Percentiles rank a stretch among this genome's conserved stretches.
Evolutionary conservation across 129 eudicot species (phyloP).

Genomic region (Centaurea solstitialis): DNA sequence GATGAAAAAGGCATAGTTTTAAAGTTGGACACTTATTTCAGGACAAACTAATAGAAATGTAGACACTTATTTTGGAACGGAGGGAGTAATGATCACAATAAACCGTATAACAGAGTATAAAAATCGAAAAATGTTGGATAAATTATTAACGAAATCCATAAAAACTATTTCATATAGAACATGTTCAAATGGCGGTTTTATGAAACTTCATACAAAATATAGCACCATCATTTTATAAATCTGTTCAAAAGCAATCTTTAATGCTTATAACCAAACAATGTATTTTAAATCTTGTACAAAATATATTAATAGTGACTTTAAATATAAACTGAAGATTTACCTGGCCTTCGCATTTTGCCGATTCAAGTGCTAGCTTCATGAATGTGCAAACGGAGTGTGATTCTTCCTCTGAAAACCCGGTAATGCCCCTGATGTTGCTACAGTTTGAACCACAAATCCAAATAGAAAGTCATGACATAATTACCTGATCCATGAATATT

Average conservation of each 20-base stretch:
- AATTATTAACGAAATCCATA: no score
- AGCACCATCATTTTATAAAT: no score
- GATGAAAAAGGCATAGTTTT: background rate
- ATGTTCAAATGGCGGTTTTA: no score
- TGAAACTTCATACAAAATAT: no score
- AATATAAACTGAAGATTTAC: slow-evolving; percentile 29
- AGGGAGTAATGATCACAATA: background rate
- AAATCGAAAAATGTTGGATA: no score
- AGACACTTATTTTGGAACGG: background rate
- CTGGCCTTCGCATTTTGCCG: slow-evolving; percentile 61
- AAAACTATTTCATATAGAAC: no score
- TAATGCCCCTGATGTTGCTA: slow-evolving; percentile 89
- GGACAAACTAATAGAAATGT: background rate
- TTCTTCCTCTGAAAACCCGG: slow-evolving; percentile 83
- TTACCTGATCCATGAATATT: background rate
- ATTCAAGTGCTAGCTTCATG: slow-evolving; percentile 66
- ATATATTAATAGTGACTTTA: no score
- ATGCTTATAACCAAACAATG: no score
- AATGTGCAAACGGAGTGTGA: slow-evolving; percentile 52
- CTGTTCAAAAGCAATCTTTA: no score
- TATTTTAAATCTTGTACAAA: no score
- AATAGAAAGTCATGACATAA: background rate
- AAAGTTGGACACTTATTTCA: background rate
- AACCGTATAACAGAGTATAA: background rate
- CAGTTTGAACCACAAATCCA: slow-evolving; percentile 27